phyloP scores from a whole-genome alignment of 495 filamentous ascomycete genomes.

The Lasiosphaeria hispida region DNA sequence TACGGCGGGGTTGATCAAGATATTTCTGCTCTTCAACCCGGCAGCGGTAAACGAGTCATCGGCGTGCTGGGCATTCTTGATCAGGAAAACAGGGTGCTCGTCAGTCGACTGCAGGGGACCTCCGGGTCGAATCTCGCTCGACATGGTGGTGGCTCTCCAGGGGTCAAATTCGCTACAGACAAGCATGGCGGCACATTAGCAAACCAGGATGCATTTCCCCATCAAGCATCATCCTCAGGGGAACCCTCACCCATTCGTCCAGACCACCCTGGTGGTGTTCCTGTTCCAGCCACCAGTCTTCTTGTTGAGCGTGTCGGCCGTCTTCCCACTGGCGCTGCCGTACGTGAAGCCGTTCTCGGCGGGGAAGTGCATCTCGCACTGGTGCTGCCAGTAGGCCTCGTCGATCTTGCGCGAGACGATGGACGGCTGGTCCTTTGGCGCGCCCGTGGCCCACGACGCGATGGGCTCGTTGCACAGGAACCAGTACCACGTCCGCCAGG shows the following conservation, averaged over 20 bases:
- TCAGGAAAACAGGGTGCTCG: slow-evolving; percentile 49
- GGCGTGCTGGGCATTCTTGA: slow-evolving; percentile 55
- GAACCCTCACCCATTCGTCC: slow-evolving; percentile 55
- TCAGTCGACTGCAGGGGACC: slow-evolving; percentile 49
- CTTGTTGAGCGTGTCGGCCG: slow-evolving; percentile 52
- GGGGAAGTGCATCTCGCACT: slow-evolving; percentile 63
- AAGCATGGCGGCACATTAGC: background rate
- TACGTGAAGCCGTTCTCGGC: slow-evolving; percentile 45
- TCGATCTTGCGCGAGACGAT: slow-evolving; percentile 59
- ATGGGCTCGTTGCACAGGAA: slow-evolving; percentile 62
- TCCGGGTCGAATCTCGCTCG: slow-evolving; percentile 52
- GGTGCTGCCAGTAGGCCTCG: slow-evolving; percentile 56
- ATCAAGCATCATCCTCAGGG: no score
- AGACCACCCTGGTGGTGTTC: slow-evolving; percentile 55
- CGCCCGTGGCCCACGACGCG: slow-evolving; percentile 40
- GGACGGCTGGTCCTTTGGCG: slow-evolving; percentile 38
- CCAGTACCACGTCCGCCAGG: slow-evolving; percentile 62
- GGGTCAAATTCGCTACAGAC: slow-evolving; percentile 53
- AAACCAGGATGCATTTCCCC: no score
- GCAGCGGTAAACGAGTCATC: slow-evolving; percentile 47
- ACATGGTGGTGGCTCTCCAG: slow-evolving; percentile 55
- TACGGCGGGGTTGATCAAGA: slow-evolving; percentile 42
- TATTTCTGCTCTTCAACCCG: slow-evolving; percentile 27
- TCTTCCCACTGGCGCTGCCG: slow-evolving; percentile 52
- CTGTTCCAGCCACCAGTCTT: slow-evolving; percentile 57